phyloP scores from a whole-genome alignment of 176 grass and related monocot species.

The Carex parvula region DNA sequence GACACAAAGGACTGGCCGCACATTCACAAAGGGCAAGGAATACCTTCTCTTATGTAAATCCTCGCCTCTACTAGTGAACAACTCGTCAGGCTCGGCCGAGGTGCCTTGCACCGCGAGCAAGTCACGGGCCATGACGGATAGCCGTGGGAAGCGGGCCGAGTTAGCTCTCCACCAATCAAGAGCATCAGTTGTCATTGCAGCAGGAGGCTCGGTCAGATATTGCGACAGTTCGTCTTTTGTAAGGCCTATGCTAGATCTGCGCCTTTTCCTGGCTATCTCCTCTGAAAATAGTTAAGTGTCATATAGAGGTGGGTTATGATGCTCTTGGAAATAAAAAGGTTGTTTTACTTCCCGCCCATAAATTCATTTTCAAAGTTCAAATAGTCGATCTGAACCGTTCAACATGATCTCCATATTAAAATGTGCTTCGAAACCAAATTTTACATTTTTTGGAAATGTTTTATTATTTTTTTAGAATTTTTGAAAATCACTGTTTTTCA shows the following conservation, averaged over 20 bases:
- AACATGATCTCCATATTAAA: too few species aligned
- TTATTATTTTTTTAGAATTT: too few species aligned
- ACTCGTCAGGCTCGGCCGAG: constrained; percentile 64
- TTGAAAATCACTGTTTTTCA: too few species aligned
- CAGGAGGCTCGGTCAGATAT: constrained; percentile 65
- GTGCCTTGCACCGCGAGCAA: constrained; percentile 80
- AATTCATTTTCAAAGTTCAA: too few species aligned
- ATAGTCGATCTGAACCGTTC: too few species aligned
- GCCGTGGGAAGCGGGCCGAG: constrained; percentile 65
- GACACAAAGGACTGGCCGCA: constrained; percentile 59
- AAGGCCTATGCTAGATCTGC: constrained; percentile 48
- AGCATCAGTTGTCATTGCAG: constrained; percentile 61
- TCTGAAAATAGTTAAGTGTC: constrained; percentile 24
- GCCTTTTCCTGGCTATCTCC: constrained; percentile 82
- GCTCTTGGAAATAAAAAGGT: too few species aligned
- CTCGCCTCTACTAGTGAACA: constrained; percentile 81
- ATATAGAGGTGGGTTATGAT: neutral
- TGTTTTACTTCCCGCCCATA: too few species aligned
- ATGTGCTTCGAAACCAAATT: too few species aligned
- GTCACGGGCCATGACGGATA: constrained; percentile 87
- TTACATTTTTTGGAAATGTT: too few species aligned
- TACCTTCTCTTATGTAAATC: constrained; percentile 61
- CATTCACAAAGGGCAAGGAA: constrained; percentile 55
- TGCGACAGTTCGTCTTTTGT: constrained; percentile 77
- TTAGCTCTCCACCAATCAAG: constrained; percentile 92